Evolutionary conservation across 257 asterid species (phyloP), one percentile per base, ranked within the genome.

Genomic region (Solanum pinnatisectum): DNA sequence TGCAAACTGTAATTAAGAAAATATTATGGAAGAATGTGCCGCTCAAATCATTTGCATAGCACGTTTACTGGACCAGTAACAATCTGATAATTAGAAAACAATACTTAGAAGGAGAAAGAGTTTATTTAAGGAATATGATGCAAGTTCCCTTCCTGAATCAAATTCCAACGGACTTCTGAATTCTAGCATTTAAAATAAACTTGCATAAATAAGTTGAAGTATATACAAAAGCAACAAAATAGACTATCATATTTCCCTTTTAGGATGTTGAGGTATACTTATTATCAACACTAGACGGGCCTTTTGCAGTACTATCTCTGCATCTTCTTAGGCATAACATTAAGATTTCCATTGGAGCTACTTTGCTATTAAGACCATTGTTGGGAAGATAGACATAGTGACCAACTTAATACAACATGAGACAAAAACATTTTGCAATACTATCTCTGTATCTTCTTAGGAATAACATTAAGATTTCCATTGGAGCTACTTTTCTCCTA

Each of bases 1-100:
- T 78, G 99, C 99, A 91, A 96, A 96, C 99, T 96, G 91, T 81
- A 87, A 89, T 25, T 70, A 49, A 20, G 44, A 56, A 82, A 49
- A 32, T 30, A 49, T 82, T 82, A 82, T 32, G 44, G 32, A 82
- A 49, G 3, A 32, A 49, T 49, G 27, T 49, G 44, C 30, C 40
- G 23, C 85, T 82, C 86, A 82, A 10, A 49, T 49, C 20, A 82
- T 49, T 82, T 10, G 32, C 36, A 49, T 30, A 49, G 86, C 42
- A 82, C 20, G 7, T 49, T 11, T 40, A 67, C 42, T 25, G 23
- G 8, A 68, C 42, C 82, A 63, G 32, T 27, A 68, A 74, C 67
- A 40, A 68, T 68, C 82, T 39, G 67, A 39, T 85, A 35, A 32
- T 82, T 49, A 32, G 86, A 30, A 49, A 49, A 82, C 67, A 82